phyloP scores from a whole-genome alignment of 495 filamentous ascomycete genomes.

The Lentithecium fluviatile region DNA sequence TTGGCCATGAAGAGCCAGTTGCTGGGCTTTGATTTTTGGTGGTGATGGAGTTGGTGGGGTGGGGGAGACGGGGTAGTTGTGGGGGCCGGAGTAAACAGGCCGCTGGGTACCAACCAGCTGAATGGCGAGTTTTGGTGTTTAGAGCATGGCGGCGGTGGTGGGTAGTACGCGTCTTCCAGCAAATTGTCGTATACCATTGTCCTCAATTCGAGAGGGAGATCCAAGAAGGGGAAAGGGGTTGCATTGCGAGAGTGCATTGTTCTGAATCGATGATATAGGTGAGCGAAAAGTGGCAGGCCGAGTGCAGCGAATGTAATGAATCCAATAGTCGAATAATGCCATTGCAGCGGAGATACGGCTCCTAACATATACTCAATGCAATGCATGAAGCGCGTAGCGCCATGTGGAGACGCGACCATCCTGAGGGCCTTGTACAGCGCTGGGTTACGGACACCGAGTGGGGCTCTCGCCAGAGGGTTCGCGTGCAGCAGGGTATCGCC shows the following conservation, averaged over 20 bases:
- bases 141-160: not conserved
- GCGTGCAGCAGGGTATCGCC: not conserved
- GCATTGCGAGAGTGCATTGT: conserved; percentile 1
- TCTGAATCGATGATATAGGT: not conserved
- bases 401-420: not conserved
- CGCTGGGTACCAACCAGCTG: conserved; percentile 8
- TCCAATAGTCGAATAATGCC: not conserved
- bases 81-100: not conserved
- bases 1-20: conserved; percentile 30
- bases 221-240: conserved; percentile 30
- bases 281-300: not conserved
- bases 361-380: not conserved
- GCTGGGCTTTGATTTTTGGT: not conserved
- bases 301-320: conserved; percentile 7
- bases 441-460: conserved; percentile 23
- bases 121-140: not conserved
- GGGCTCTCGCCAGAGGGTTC: not conserved
- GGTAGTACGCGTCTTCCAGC: conserved; percentile 31
- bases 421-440: not conserved
- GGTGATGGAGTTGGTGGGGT: too few species aligned
- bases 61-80: not conserved
- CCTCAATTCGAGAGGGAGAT: conserved; percentile 30
- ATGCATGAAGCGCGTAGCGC: not conserved
- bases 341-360: not conserved
- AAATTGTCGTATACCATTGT: conserved; percentile 29